Percentiles rank a stretch among this genome's conserved stretches.
These are phyloP conservation scores for Kazachstania viticola DNA, from an alignment of 805 yeast species.

Conservation along the genomic window DNA sequence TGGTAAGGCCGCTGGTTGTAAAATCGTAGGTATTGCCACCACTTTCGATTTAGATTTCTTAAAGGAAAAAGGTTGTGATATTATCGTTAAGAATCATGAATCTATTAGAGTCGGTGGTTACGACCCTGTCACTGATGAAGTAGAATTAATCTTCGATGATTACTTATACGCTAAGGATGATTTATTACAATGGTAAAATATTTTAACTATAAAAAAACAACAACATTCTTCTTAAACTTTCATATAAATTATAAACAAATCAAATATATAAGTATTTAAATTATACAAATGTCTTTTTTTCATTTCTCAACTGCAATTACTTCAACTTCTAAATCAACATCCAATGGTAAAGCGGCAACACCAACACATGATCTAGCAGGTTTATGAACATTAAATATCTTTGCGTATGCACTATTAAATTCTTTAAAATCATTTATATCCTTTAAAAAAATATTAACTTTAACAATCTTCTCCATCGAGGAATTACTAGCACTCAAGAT, in stretches of 20 bases:
- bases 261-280: background rate
- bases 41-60: constrained; percentile 62
- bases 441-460: constrained; percentile 75
- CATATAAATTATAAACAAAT: background rate
- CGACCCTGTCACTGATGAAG: constrained; percentile 31
- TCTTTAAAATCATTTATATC: constrained; percentile 78
- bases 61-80: constrained; percentile 67
- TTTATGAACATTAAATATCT: constrained; percentile 62
- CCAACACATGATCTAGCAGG: constrained; percentile 98
- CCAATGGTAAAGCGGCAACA: constrained; percentile 79
- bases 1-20: constrained; percentile 75
- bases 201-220: no score
- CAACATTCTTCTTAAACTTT: background rate
- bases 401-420: constrained; percentile 72
- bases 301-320: constrained; percentile 65
- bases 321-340: constrained; percentile 77
- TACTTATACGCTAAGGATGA: constrained; percentile 30
- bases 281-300: background rate
- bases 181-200: constrained; percentile 23
- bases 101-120: constrained; percentile 49
- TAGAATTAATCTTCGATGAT: constrained; percentile 29
- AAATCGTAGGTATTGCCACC: constrained; percentile 73
- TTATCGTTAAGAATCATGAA: constrained; percentile 64
- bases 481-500: constrained; percentile 80
- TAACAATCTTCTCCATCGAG: constrained; percentile 68